Evolutionary conservation across 352 stramenopile species (phyloP), one percentile per base, ranked within the genome.

Genomic region (Globisporangium paddicum): DNA sequence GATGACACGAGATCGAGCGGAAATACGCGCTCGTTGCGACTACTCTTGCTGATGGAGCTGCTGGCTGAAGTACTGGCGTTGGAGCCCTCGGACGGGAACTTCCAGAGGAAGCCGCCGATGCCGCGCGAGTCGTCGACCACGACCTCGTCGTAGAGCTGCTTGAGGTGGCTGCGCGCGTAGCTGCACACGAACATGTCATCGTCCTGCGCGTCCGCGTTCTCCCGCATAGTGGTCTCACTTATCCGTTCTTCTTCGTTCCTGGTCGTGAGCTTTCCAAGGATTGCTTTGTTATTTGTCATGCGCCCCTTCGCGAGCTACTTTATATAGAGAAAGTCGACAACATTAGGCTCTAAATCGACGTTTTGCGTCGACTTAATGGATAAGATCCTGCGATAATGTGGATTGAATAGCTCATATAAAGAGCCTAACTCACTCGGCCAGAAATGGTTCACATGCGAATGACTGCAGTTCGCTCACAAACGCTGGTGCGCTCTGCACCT

Each of bases 31-130:
- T 41, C 42, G 1, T 52, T 32, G 23, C 34, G n/a, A 10, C 41
- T 30, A 6, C 9, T 37, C 2, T n/a, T 19, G 10, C 8, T 26
- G 1, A 19, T 45, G 13, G 9, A 52, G 19, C 19, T 34, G 18
- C 8, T 47, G 37, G 14, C 54, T 14, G 9, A 52, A 16, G 16
- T 34, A 11, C 8, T 47, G 37, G 14, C 54, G 49, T 86, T 86
- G 55, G 68, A 86, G 19, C 77, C 79, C 67, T 89, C 79, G 0
- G 77, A 87, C 1, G 79, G 79, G 51, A 85, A 89, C 51, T 89
- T 89, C 79, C 79, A 87, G 26, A 89, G 51, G 42, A 57, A 75
- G 13, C 62, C 71, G 35, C 68, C 58, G 32, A 76, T 71, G 18
- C 62, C 64, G 47, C 63, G 62, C 21, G 55, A 26, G 42, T 71